Percentiles rank a stretch among this genome's conserved stretches.
Conservation (phyloP, 176 grass and related monocot genomes). For the Oryza rufipogon region DNA sequence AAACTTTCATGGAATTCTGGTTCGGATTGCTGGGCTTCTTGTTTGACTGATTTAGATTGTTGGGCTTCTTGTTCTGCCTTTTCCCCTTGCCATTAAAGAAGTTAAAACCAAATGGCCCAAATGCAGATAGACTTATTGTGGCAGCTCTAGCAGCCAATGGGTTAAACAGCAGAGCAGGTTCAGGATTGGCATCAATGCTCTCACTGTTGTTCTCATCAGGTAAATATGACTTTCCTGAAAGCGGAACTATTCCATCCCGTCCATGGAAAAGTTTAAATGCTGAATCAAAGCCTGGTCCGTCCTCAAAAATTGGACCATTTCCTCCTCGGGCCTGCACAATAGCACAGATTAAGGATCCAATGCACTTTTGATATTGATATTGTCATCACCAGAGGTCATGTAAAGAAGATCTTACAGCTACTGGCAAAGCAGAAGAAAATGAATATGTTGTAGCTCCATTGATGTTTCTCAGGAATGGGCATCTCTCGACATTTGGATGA, state of each 20-base stretch:
- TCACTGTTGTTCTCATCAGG: constrained; percentile 45
- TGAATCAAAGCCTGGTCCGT: constrained; percentile 70
- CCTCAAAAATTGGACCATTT: constrained; percentile 81
- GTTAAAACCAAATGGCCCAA: constrained; percentile 79
- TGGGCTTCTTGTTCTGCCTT: constrained; percentile 62
- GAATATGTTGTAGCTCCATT: constrained; percentile 59
- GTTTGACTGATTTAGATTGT: constrained; percentile 55
- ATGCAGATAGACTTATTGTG: constrained; percentile 64
- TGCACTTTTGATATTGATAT: neutral
- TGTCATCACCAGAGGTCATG: neutral
- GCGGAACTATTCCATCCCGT: constrained; percentile 72
- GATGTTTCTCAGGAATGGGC: constrained; percentile 82
- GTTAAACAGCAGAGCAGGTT: constrained; percentile 60
- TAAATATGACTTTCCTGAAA: constrained; percentile 66
- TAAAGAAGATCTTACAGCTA: constrained; percentile 52
- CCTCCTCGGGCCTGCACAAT: constrained; percentile 49
- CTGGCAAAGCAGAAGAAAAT: constrained; percentile 61
- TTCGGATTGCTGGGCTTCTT: constrained; percentile 50
- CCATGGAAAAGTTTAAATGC: constrained; percentile 84
- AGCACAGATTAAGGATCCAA: constrained; percentile 28
- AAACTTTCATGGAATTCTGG: constrained; percentile 54
- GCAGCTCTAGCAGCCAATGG: constrained; percentile 75
- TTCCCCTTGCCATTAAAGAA: constrained; percentile 75
- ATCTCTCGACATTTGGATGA: constrained; percentile 61
- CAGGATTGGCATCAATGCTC: constrained; percentile 35